These are phyloP conservation scores for Atkinsonella texensis DNA, from an alignment of 2,329 filamentous ascomycete genomes.

Conservation along the genomic window DNA sequence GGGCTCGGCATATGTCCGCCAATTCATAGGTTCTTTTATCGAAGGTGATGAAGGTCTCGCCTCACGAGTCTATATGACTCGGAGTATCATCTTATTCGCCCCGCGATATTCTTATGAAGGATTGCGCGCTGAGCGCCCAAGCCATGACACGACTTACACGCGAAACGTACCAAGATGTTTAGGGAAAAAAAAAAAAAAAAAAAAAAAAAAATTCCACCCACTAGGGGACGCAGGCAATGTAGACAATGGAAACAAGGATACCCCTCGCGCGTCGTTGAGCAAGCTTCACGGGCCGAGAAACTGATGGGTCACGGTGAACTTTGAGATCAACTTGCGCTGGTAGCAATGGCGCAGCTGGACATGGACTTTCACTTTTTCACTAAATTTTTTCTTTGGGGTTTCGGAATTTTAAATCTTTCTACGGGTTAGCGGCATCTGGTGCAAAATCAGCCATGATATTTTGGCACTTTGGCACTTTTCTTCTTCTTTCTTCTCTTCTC, in stretches of 20 bases:
- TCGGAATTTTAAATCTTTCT: background rate
- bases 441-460: background rate
- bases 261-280: constrained; percentile 3
- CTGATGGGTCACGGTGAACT: background rate
- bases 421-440: background rate
- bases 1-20: background rate
- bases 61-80: constrained; percentile 1
- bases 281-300: background rate
- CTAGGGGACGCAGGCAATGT: background rate
- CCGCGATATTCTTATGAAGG: background rate
- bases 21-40: background rate
- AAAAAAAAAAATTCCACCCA: background rate
- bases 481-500: background rate
- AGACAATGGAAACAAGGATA: background rate
- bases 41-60: background rate
- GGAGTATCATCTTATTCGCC: background rate
- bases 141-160: constrained; percentile 2
- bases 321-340: background rate
- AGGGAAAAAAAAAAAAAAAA: background rate
- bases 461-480: background rate
- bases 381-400: background rate
- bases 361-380: background rate
- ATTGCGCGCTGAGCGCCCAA: constrained; percentile 3
- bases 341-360: constrained; percentile 4
- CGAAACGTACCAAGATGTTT: background rate